Evolutionary conservation across 139 green algal species (phyloP).

Genomic region (Dunaliella primolecta): DNA sequence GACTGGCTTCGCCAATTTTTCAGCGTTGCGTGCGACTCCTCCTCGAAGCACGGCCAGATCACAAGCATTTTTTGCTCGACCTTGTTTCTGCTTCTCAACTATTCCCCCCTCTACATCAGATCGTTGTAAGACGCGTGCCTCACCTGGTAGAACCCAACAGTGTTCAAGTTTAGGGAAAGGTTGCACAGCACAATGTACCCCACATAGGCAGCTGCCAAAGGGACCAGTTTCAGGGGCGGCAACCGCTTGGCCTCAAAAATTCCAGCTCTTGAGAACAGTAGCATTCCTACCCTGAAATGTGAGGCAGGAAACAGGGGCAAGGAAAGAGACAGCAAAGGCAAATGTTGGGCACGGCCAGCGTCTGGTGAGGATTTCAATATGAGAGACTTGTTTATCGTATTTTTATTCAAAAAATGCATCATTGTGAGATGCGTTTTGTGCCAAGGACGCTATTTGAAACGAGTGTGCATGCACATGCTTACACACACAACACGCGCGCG

Average conservation of each 20-base stretch:
- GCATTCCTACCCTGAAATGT: slow-evolving; percentile 41
- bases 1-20: too few relatives aligned
- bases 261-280: slow-evolving; percentile 17
- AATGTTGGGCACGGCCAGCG: too few relatives aligned
- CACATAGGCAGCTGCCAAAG: slow-evolving; percentile 77
- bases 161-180: slow-evolving; percentile 84
- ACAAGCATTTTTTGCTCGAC: too few relatives aligned
- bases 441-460: neutral
- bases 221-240: slow-evolving; percentile 42
- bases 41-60: too few relatives aligned
- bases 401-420: neutral
- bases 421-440: neutral
- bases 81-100: too few relatives aligned
- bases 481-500: neutral
- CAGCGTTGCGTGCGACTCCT: too few relatives aligned
- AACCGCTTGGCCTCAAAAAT: slow-evolving; percentile 68
- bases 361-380: neutral
- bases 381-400: neutral
- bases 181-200: slow-evolving; percentile 88
- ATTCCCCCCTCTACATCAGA: too few relatives aligned
- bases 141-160: slow-evolving; percentile 85
- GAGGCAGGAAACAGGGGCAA: too few relatives aligned
- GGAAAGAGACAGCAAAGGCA: too few relatives aligned
- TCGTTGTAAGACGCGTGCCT: too few relatives aligned
- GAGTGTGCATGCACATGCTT: neutral